Evolutionary conservation across 345 rosid genomes (phyloP).

Genomic region (Pugionium cornutum): DNA sequence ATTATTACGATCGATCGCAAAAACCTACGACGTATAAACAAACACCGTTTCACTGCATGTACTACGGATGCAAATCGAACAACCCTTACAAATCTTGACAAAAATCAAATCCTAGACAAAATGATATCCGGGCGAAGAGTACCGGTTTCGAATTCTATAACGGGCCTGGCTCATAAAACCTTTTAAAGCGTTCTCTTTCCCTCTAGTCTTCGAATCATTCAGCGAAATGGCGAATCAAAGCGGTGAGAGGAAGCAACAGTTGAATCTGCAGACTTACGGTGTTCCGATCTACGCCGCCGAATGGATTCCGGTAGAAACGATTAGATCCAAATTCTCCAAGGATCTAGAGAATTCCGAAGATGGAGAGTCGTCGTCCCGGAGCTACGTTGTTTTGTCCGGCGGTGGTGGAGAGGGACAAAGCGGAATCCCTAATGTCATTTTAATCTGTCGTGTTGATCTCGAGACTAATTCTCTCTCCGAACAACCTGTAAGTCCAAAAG

Average conservation of each 20-base stretch:
- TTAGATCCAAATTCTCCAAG: constrained; percentile 43
- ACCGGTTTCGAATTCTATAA: no score
- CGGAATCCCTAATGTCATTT: constrained; percentile 75
- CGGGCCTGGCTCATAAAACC: no score
- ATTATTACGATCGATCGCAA: no score
- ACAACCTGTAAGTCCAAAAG: constrained; percentile 59
- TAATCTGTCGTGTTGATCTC: constrained; percentile 55
- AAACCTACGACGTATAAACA: no score
- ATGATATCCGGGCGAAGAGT: no score
- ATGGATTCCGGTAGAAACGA: constrained; percentile 58
- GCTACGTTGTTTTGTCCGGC: constrained; percentile 63
- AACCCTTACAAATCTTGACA: no score
- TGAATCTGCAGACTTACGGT: constrained; percentile 67
- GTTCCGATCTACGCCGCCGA: constrained; percentile 75
- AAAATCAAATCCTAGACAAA: no score
- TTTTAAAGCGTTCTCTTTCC: no score
- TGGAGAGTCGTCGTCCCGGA: background rate
- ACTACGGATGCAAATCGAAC: no score
- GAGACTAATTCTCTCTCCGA: constrained; percentile 61
- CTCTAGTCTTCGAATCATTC: no score
- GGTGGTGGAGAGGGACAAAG: constrained; percentile 90
- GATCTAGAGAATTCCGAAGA: constrained; percentile 37
- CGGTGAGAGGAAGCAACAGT: constrained; percentile 13
- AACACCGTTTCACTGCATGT: no score
- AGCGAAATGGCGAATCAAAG: constrained; percentile 30